Percentiles rank a stretch among this genome's conserved stretches.
These are phyloP conservation scores for Arthrobotrys entomopaga DNA, from an alignment of 2,329 filamentous ascomycete genomes.

Conservation along the genomic window DNA sequence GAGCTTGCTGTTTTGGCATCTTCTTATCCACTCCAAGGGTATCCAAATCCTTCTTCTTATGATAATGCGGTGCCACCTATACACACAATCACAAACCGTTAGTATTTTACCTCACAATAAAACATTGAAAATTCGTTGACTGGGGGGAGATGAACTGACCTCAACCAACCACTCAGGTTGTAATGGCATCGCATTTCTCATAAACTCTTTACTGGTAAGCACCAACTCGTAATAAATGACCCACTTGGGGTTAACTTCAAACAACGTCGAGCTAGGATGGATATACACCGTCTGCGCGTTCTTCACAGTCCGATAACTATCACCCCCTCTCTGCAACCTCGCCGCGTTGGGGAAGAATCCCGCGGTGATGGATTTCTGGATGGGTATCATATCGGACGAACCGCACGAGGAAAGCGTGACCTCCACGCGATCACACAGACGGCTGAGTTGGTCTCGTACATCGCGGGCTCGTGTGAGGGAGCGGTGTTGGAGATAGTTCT, in stretches of 20 bases:
- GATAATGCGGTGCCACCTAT: conserved; percentile 85
- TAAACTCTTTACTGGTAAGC: conserved; percentile 88
- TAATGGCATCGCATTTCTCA: conserved; percentile 86
- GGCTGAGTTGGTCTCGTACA: conserved; percentile 88
- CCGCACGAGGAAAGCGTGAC: conserved; percentile 74
- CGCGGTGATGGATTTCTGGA: conserved; percentile 86
- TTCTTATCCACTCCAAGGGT: conserved; percentile 80
- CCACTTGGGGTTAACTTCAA: conserved; percentile 83
- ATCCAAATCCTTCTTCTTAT: conserved; percentile 91
- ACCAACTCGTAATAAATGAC: conserved; percentile 88
- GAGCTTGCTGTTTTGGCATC: conserved; percentile 68
- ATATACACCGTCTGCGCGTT: conserved; percentile 87
- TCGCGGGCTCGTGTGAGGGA: conserved; percentile 88
- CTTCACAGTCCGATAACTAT: conserved; percentile 91
- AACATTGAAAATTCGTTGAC: background rate
- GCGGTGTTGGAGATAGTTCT: conserved; percentile 93
- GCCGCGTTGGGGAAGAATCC: conserved; percentile 97
- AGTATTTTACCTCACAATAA: conserved; percentile 14
- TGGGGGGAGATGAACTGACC: conserved; percentile 50
- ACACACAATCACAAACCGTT: conserved; percentile 8
- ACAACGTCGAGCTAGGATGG: conserved; percentile 86
- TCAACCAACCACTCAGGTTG: conserved; percentile 86
- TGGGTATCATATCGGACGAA: conserved; percentile 76
- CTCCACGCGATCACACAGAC: conserved; percentile 92
- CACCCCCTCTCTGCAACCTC: conserved; percentile 80